Conservation (phyloP, 1,139 yeast genomes). For the Debaryomyces psychrophilus region DNA sequence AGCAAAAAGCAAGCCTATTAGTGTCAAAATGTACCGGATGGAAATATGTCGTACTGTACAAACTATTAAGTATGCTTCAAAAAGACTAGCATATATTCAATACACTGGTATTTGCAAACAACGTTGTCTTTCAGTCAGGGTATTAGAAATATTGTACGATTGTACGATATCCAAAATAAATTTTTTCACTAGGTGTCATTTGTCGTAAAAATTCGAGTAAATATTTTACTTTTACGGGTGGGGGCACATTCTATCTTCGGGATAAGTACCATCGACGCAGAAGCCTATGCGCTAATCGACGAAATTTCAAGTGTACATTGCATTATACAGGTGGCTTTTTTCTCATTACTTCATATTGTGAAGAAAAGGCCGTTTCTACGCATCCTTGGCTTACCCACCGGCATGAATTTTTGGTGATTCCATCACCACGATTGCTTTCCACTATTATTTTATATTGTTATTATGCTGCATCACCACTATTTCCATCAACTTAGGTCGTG, state of each 20-base stretch:
- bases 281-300: background rate
- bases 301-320: background rate
- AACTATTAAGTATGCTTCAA: background rate
- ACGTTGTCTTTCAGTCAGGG: background rate
- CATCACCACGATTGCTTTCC: too few species aligned
- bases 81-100: background rate
- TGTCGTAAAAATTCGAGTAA: conserved; percentile 10
- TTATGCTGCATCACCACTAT: too few species aligned
- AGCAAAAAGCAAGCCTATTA: background rate
- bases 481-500: too few species aligned
- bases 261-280: background rate
- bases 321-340: background rate
- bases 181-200: conserved; percentile 4
- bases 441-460: too few species aligned
- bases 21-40: background rate
- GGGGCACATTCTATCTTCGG: conserved; percentile 7
- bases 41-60: background rate
- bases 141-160: background rate
- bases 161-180: conserved; percentile 3
- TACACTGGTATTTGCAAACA: background rate
- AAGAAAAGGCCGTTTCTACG: too few species aligned
- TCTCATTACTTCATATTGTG: too few species aligned
- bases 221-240: conserved; percentile 9
- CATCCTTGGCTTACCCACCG: too few species aligned
- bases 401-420: too few species aligned